Evolutionary conservation across 257 asterid genomes (phyloP).

Genomic region (Verbascum thapsus): DNA sequence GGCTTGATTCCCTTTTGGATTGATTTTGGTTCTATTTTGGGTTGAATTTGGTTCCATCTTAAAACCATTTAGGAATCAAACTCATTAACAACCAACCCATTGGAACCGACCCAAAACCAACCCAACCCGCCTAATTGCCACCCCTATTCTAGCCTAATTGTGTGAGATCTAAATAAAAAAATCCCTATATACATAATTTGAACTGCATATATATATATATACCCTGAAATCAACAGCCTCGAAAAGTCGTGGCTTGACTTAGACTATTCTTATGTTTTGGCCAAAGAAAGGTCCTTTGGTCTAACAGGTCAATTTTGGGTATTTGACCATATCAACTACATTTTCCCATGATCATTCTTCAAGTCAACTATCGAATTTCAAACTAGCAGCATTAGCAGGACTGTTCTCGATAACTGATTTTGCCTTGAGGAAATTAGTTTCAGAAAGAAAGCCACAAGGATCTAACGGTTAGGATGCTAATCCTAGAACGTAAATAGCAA

Average conservation of each 20-base stretch:
- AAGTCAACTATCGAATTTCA: slow-evolving; percentile 6
- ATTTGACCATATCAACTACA: slow-evolving; percentile 23
- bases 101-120: too few species aligned
- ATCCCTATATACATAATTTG: too few species aligned
- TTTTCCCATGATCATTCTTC: slow-evolving; percentile 5
- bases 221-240: slow-evolving; percentile 17
- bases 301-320: slow-evolving; percentile 37
- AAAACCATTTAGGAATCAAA: too few species aligned
- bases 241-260: slow-evolving; percentile 20
- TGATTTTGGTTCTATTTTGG: too few species aligned
- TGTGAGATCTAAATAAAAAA: too few species aligned
- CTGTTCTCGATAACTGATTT: neutral
- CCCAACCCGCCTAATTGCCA: too few species aligned
- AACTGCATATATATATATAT: too few species aligned
- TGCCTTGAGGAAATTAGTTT: neutral
- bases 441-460: neutral
- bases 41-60: too few species aligned
- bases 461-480: neutral
- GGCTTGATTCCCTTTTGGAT: too few species aligned
- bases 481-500: neutral
- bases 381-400: neutral
- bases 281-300: slow-evolving; percentile 32
- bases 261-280: slow-evolving; percentile 28
- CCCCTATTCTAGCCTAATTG: too few species aligned
- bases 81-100: too few species aligned